phyloP scores from a whole-genome alignment of 805 yeast genomes.

The Priceomyces melissophilus region DNA sequence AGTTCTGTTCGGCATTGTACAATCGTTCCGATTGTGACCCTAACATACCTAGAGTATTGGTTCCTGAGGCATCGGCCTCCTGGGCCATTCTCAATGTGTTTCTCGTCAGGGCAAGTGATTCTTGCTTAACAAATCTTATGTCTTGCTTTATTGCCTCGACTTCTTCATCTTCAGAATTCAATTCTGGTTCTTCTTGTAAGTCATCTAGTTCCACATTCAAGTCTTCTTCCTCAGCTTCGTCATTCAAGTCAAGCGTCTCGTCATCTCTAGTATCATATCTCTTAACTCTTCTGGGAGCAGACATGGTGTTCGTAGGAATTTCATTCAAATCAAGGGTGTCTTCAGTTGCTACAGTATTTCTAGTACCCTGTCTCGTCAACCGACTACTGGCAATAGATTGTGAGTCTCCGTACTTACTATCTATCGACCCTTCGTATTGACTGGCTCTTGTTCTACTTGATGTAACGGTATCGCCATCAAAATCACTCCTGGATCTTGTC shows the following conservation, averaged over 20 bases:
- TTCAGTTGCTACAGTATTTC: constrained; percentile 13
- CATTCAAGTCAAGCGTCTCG: constrained; percentile 31
- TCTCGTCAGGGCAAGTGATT: constrained; percentile 79
- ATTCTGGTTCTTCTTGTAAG: constrained; percentile 36
- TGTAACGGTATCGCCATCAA: background rate
- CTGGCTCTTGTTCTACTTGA: background rate
- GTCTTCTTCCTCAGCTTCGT: constrained; percentile 33
- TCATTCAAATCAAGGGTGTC: constrained; percentile 34
- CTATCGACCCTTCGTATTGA: background rate
- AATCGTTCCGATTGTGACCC: constrained; percentile 92
- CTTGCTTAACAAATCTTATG: constrained; percentile 79
- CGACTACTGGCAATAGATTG: background rate
- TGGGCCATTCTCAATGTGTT: constrained; percentile 64
- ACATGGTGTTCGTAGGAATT: constrained; percentile 30
- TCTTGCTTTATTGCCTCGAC: constrained; percentile 83
- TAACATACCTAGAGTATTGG: constrained; percentile 82
- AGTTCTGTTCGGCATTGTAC: constrained; percentile 72
- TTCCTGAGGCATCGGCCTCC: constrained; percentile 44
- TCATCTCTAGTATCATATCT: constrained; percentile 20
- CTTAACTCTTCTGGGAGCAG: constrained; percentile 16
- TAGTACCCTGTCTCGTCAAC: constrained; percentile 5
- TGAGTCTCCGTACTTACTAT: background rate
- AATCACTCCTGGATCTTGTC: background rate
- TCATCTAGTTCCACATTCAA: constrained; percentile 38
- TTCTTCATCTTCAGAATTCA: constrained; percentile 75